Evolutionary conservation across 352 stramenopile species (phyloP).

Genomic region (Globisporangium okanoganense): DNA sequence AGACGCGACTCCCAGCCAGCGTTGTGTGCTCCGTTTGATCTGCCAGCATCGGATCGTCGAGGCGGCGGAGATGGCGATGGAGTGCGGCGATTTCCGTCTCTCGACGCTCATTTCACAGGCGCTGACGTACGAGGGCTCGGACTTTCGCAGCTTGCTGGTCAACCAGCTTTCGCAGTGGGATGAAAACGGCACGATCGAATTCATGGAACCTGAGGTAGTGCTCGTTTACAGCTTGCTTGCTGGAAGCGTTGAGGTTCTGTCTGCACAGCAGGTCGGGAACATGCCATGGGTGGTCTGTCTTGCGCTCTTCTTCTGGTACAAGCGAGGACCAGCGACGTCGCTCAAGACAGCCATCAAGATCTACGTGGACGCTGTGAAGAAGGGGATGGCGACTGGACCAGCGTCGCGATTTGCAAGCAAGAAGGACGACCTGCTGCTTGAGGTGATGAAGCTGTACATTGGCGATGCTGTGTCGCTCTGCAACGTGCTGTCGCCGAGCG

Average conservation of each 20-base stretch:
- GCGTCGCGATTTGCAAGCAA: slow-evolving; percentile 29
- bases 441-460: slow-evolving; percentile 69
- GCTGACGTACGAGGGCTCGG: slow-evolving; percentile 40
- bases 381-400: slow-evolving; percentile 30
- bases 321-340: slow-evolving; percentile 39
- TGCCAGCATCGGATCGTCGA: slow-evolving; percentile 57
- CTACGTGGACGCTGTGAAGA: slow-evolving; percentile 40
- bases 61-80: slow-evolving; percentile 55
- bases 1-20: slow-evolving; percentile 16
- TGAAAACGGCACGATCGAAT: slow-evolving; percentile 40
- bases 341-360: slow-evolving; percentile 41
- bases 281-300: slow-evolving; percentile 61
- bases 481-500: slow-evolving; percentile 56
- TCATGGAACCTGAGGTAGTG: slow-evolving; percentile 56
- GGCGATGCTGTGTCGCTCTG: slow-evolving; percentile 49
- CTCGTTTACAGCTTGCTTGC: slow-evolving; percentile 66
- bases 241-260: slow-evolving; percentile 55
- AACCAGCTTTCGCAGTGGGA: slow-evolving; percentile 60
- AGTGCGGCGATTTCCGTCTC: slow-evolving; percentile 57
- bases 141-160: slow-evolving; percentile 46
- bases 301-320: slow-evolving; percentile 73
- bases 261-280: slow-evolving; percentile 34
- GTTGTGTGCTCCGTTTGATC: slow-evolving; percentile 37
- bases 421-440: slow-evolving; percentile 61
- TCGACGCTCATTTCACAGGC: slow-evolving; percentile 64